Evolutionary conservation across 371 early-diverging fungal genomes (phyloP), one percentile per base, ranked within the genome.

Genomic region (Furculomyces boomerangus): DNA sequence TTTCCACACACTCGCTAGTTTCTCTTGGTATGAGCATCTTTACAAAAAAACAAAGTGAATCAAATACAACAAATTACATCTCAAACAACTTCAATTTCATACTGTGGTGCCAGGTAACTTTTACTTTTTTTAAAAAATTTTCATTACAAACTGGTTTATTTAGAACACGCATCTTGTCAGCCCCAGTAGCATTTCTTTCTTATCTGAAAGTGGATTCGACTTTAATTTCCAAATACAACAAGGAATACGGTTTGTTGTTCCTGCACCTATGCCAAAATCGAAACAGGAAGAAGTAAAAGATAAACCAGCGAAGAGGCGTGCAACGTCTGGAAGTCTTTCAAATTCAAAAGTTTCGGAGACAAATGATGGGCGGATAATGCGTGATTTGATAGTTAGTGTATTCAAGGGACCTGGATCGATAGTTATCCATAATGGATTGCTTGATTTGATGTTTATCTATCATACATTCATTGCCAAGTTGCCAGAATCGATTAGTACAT

Each of bases 361-460:
- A 41, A 30, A 30, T 31, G 69, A 64, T 25, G 61, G 58, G 2
- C 18, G 10, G n/a, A 40, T 54, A 40, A 40, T 63, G 18, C 57
- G 70, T 41, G 30, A 58, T 35, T 39, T 71, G 16, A 52, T 71
- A 26, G 28, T 54, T 14, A 59, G 59, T 10, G 28, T 68, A 26
- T 49, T 65, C 13, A 55, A 56, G 18, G 24, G 49, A 20, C 44
- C 55, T 14, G 50, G 52, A 32, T 56, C 65, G 22, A 44, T 92
- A 10, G 74, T 90, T 3, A 71, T 90, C 0, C 96, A 95, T 72
- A 92, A 93, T 63, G 96, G 94, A 0, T 66, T 92, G 24, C 71
- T 89, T 30, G 96, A 95, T 60, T 61, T 93, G 18, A 73, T 90
- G 65, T 93, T 87, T 62, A 47, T 95, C 1, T 93, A 93, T 63